phyloP scores from a whole-genome alignment of 768 basidiomycete species.

The Terana coerulea region DNA sequence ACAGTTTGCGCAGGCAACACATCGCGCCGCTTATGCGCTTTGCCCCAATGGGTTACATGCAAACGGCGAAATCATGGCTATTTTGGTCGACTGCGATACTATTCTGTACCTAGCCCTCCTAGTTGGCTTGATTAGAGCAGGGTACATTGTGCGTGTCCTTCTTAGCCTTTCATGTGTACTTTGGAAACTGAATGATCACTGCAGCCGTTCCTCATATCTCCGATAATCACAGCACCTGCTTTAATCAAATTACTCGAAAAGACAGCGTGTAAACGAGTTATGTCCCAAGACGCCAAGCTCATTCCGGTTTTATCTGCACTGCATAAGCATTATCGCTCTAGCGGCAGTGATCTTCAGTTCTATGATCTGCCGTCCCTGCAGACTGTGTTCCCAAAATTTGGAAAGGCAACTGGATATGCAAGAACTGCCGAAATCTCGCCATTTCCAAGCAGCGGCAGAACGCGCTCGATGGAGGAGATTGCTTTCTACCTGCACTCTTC shows the following conservation, averaged over 20 bases:
- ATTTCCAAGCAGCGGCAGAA: background rate
- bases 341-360: background rate
- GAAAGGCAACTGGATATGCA: background rate
- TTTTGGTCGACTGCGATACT: constrained; percentile 20
- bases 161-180: background rate
- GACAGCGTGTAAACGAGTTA: constrained; percentile 8
- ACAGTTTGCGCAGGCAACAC: background rate
- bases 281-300: constrained; percentile 2
- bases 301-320: background rate
- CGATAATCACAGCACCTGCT: constrained; percentile 31
- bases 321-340: background rate
- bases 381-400: constrained; percentile 1
- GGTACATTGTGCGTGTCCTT: constrained; percentile 7
- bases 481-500: constrained; percentile 3
- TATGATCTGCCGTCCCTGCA: background rate
- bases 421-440: constrained; percentile 14
- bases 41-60: background rate
- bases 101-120: constrained; percentile 18
- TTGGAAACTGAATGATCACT: background rate
- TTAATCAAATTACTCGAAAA: constrained; percentile 31
- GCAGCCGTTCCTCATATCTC: constrained; percentile 31
- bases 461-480: background rate
- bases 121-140: constrained; percentile 18
- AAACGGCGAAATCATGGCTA: background rate
- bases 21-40: background rate